Percentiles rank a stretch among this genome's conserved stretches.
Evolutionary conservation across 441 rosid genomes (phyloP).

Genomic region (Cnidoscolus chayamansa): DNA sequence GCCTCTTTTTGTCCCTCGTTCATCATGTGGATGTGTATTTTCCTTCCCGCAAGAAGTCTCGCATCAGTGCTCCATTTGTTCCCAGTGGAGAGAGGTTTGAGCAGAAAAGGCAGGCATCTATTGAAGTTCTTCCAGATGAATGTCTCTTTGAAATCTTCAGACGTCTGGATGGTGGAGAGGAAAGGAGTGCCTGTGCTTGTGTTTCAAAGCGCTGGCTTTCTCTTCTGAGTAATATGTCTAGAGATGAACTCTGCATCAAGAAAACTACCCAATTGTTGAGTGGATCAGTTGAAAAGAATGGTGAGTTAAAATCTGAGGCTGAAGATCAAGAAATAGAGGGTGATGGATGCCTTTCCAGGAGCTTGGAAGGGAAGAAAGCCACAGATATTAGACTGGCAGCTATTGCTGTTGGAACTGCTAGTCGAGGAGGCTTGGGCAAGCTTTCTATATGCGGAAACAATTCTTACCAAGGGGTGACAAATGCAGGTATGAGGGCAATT

Average conservation of each 20-base stretch:
- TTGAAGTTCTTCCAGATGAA: constrained; percentile 82
- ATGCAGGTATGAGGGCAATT: constrained; percentile 61
- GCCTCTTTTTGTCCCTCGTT: constrained; percentile 51
- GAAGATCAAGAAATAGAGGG: constrained; percentile 37
- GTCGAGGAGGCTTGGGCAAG: constrained; percentile 78
- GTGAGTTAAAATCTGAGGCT: constrained; percentile 21
- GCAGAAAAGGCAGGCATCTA: constrained; percentile 44
- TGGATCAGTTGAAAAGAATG: background rate
- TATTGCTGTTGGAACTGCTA: constrained; percentile 74
- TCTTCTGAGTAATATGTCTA: constrained; percentile 59
- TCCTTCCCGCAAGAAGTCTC: constrained; percentile 79
- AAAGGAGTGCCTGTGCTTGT: constrained; percentile 68
- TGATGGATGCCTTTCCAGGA: constrained; percentile 72
- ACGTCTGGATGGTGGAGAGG: constrained; percentile 56
- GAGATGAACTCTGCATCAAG: constrained; percentile 45
- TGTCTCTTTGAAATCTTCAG: constrained; percentile 90
- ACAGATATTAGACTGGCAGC: constrained; percentile 89
- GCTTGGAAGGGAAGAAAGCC: constrained; percentile 85
- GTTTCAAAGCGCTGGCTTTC: constrained; percentile 89
- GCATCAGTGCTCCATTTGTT: constrained; percentile 56
- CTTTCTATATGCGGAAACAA: constrained; percentile 57
- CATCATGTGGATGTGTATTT: constrained; percentile 58
- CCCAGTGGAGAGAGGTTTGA: constrained; percentile 43
- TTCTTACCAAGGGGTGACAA: constrained; percentile 51
- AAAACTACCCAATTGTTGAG: constrained; percentile 12